Percentiles rank a stretch among this genome's conserved stretches.
Evolutionary conservation across 345 rosid genomes (phyloP).

Genomic region (Chamaenerion angustifolium): DNA sequence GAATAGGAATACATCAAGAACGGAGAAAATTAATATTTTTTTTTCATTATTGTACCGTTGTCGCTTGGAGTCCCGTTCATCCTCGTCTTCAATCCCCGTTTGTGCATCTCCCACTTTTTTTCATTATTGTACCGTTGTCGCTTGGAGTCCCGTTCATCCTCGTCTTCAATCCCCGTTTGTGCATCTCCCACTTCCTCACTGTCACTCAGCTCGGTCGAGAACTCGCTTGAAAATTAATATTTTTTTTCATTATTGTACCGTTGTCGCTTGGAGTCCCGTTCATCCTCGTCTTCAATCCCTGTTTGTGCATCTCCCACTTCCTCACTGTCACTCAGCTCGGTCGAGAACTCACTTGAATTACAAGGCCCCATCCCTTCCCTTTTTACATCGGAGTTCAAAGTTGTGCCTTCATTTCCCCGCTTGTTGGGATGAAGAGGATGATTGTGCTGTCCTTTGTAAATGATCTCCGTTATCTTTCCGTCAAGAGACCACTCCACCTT

Average conservation of each 20-base stretch:
- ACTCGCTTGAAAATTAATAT: too few relatives aligned
- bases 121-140: too few relatives aligned
- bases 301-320: conserved; percentile 45
- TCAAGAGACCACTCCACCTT: conserved; percentile 67
- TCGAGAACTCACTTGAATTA: conserved; percentile 37
- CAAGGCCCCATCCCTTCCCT: conserved; percentile 46
- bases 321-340: conserved; percentile 54
- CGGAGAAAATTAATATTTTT: conserved; percentile 13
- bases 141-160: too few relatives aligned
- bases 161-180: conserved; percentile 24
- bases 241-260: too few relatives aligned
- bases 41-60: conserved; percentile 61
- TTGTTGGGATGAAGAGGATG: conserved; percentile 56
- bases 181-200: too few relatives aligned
- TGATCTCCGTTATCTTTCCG: conserved; percentile 75
- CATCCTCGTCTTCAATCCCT: too few relatives aligned
- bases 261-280: too few relatives aligned
- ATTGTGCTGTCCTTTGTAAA: conserved; percentile 73
- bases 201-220: too few relatives aligned
- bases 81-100: too few relatives aligned
- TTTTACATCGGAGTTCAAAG: conserved; percentile 9
- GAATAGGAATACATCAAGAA: neutral
- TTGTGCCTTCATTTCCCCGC: conserved; percentile 32
- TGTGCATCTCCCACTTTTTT: too few relatives aligned
- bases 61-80: too few relatives aligned